Conservation (phyloP, 768 basidiomycete species). For the Amylocystis lapponica region DNA sequence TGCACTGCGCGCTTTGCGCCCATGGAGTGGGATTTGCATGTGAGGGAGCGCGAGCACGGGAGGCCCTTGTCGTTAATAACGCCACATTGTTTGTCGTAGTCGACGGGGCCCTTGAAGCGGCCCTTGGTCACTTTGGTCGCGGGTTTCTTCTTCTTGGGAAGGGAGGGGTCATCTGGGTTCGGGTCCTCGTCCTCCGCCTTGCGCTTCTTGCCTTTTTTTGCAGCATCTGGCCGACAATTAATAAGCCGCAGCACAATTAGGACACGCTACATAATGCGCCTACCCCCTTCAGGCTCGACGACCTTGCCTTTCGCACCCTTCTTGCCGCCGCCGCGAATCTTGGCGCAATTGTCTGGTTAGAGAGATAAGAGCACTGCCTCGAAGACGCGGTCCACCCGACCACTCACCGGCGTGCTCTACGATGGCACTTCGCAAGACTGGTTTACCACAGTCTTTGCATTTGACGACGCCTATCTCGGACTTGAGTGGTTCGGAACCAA, state of each 20-base stretch:
- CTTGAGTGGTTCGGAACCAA: conserved; percentile 70
- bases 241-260: background rate
- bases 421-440: conserved; percentile 68
- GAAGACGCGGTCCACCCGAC: background rate
- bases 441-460: conserved; percentile 80
- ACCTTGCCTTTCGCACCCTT: conserved; percentile 53
- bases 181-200: conserved; percentile 72
- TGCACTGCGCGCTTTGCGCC: conserved; percentile 90
- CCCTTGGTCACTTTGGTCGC: conserved; percentile 71
- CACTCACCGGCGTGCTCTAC: conserved; percentile 72
- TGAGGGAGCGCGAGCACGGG: conserved; percentile 91
- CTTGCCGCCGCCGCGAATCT: conserved; percentile 48
- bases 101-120: conserved; percentile 78
- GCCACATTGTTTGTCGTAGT: conserved; percentile 90
- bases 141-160: conserved; percentile 74
- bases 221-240: conserved; percentile 15
- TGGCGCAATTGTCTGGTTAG: conserved; percentile 51
- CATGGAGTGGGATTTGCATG: conserved; percentile 98
- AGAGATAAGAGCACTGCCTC: background rate
- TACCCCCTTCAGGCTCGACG: conserved; percentile 38
- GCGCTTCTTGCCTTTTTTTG: conserved; percentile 70
- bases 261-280: too few relatives aligned
- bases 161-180: conserved; percentile 52
- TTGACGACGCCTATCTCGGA: conserved; percentile 55
- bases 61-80: conserved; percentile 94